Evolutionary conservation across 2,329 filamentous ascomycete species (phyloP).

Genomic region (Penicillium glabrum): DNA sequence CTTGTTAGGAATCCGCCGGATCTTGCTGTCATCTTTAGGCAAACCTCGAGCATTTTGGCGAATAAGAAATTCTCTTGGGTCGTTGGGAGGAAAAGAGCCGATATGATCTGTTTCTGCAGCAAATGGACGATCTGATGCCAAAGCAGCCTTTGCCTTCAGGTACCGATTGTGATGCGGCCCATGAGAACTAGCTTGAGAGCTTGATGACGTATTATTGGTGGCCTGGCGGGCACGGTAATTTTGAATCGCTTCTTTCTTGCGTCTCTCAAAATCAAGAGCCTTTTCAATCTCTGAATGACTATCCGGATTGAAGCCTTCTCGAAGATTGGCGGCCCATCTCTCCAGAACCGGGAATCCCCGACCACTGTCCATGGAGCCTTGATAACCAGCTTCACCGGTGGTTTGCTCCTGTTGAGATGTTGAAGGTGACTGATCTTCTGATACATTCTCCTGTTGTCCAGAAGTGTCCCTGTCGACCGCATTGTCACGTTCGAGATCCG

Average conservation of each 20-base stretch:
- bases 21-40: neutral
- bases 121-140: conserved; percentile 4
- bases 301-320: conserved; percentile 3
- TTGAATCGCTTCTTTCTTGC: conserved; percentile 23
- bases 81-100: conserved; percentile 1
- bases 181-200: neutral
- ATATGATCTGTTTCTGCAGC: conserved; percentile 2
- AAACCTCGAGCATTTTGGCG: neutral
- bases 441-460: neutral
- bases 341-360: conserved; percentile 23
- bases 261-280: conserved; percentile 23
- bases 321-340: conserved; percentile 22
- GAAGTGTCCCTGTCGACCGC: too few species aligned
- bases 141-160: conserved; percentile 19
- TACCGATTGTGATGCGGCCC: conserved; percentile 16
- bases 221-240: neutral
- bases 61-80: conserved; percentile 20
- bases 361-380: conserved; percentile 17
- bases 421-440: neutral
- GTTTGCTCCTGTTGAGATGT: neutral
- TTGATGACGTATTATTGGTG: neutral
- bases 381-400: neutral
- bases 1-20: conserved; percentile 1
- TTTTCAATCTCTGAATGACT: conserved; percentile 13
- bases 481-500: neutral